A percentile compares a stretch with the other conserved stretches of the same genome.
These are phyloP conservation scores for Lycium barbarum DNA, from an alignment of 257 asterid genomes.

Conservation along the genomic window DNA sequence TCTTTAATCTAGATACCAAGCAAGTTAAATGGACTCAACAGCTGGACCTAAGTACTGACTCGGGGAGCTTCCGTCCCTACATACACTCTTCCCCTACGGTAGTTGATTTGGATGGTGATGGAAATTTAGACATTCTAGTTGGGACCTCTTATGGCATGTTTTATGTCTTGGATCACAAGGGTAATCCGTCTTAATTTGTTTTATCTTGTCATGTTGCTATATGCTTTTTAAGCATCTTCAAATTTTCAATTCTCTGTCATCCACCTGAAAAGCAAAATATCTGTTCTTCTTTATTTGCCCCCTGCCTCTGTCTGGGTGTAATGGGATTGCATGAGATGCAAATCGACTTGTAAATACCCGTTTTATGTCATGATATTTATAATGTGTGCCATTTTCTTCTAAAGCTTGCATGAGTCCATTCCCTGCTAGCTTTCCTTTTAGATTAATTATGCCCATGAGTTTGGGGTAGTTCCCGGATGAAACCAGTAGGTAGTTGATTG, in stretches of 20 bases:
- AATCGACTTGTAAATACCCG: background rate
- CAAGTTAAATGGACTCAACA: constrained; percentile 94
- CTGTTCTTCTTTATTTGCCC: background rate
- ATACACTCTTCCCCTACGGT: constrained; percentile 97
- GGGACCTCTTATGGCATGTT: constrained; percentile 99
- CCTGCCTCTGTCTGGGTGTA: background rate
- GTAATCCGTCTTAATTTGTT: constrained; percentile 41
- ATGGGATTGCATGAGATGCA: background rate
- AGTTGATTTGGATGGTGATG: constrained; percentile 98
- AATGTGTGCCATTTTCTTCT: constrained; percentile 19
- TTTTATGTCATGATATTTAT: background rate
- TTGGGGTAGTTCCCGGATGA: constrained; percentile 10
- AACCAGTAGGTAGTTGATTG: constrained; percentile 9
- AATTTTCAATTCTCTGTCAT: background rate
- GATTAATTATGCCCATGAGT: background rate
- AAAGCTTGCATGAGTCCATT: constrained; percentile 6
- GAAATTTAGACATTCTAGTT: constrained; percentile 90
- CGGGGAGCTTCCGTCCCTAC: constrained; percentile 84
- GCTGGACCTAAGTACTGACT: constrained; percentile 84
- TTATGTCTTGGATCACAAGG: constrained; percentile 97
- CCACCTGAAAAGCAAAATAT: constrained; percentile 21
- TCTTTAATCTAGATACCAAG: constrained; percentile 90
- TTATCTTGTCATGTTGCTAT: constrained; percentile 25
- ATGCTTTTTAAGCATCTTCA: background rate
- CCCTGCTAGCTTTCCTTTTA: constrained; percentile 14